Evolutionary conservation across 2,329 filamentous ascomycete species (phyloP), one percentile per base, ranked within the genome.

Genomic region (Apiospora phragmitis): DNA sequence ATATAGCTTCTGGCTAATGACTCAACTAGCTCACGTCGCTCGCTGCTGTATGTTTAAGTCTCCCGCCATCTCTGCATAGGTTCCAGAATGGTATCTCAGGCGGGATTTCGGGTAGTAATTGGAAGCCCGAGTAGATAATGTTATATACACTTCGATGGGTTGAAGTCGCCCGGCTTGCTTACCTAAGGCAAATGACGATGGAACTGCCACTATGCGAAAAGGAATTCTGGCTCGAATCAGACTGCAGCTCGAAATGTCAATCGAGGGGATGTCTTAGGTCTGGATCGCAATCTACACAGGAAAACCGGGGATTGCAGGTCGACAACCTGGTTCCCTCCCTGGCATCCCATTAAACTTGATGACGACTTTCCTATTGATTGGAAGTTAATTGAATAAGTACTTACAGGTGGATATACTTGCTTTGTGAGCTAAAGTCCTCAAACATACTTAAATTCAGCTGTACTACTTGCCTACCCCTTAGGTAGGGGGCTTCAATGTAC

Each of bases 131-230:
- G 11, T 41, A 9, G 38, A 12, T 41, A 41, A 41, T 12, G 7
- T 41, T 41, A 29, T 59, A 21, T 21, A 18, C 18, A 21, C 18
- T 47, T 47, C 18, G 21, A 47, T 47, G n/a, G 47, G 24, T 12
- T 49, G 47, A 26, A 14, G 47, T 49, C n/a, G 47, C 3, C n/a
- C n/a, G 18, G 21, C 29, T 35, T 38, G 55, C 55, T 62, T 62
- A 62, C 55, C 55, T 62, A 62, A 62, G 55, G 55, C 55, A 35
- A 38, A 62, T 62, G 18, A 62, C 55, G 55, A 62, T n/a, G 7
- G 55, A 62, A 35, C 29, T 62, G 55, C 32, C 32, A 21, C 18
- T 38, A 62, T 62, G 55, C 32, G 26, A 62, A 62, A 62, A 62
- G 55, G 29, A 35, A 62, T 38, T 62, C 32, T 62, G 29, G 18